Conservation (phyloP, 2,329 filamentous ascomycete genomes). For the Pyrenochaeta sp. region DNA sequence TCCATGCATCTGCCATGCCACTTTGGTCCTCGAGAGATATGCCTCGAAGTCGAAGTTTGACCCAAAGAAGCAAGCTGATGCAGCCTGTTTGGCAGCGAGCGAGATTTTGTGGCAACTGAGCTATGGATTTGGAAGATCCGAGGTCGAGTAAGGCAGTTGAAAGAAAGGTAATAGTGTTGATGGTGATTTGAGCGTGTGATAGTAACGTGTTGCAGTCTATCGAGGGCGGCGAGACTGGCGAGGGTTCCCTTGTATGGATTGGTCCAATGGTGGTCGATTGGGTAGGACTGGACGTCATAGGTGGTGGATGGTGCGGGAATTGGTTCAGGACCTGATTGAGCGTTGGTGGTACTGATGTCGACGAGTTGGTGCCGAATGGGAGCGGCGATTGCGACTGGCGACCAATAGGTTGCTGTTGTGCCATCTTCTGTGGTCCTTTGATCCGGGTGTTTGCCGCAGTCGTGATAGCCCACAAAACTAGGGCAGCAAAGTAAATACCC, state of each 20-base stretch:
- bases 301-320: background rate
- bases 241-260: conserved; percentile 18
- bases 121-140: conserved; percentile 17
- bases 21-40: conserved; percentile 24
- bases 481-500: conserved; percentile 45
- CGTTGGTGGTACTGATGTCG: conserved; percentile 9
- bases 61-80: conserved; percentile 41
- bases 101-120: conserved; percentile 30
- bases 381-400: conserved; percentile 21
- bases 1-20: conserved; percentile 16
- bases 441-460: conserved; percentile 34
- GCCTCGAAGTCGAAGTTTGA: conserved; percentile 39
- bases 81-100: conserved; percentile 40
- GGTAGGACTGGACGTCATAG: conserved; percentile 10
- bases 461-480: conserved; percentile 48
- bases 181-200: conserved; percentile 28
- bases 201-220: conserved; percentile 15
- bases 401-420: conserved; percentile 14
- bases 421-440: conserved; percentile 13
- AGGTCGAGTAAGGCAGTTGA: conserved; percentile 28
- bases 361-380: conserved; percentile 10
- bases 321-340: conserved; percentile 1
- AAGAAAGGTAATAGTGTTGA: conserved; percentile 38
- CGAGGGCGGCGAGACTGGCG: conserved; percentile 22
- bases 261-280: conserved; percentile 12